phyloP scores from a whole-genome alignment of 352 stramenopile species.

The Thraustochytrium sp. region DNA sequence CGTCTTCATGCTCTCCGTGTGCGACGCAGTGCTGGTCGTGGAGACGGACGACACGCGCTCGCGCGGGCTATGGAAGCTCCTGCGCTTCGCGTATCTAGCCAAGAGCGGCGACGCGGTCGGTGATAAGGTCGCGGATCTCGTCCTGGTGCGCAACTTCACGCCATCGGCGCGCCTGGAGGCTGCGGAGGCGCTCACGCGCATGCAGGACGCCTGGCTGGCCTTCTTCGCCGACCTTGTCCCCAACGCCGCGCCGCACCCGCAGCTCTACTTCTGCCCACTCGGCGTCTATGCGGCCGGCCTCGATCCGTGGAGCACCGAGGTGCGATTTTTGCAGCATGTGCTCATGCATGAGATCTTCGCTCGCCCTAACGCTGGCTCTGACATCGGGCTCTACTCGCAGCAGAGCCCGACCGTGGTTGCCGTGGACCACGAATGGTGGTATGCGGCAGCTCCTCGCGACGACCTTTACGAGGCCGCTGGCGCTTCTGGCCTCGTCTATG shows the following conservation, averaged over 20 bases:
- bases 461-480: too few relatives aligned
- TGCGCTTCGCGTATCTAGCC: slow-evolving; percentile 21
- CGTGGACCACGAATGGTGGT: not conserved
- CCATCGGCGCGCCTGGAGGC: not conserved
- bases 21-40: not conserved
- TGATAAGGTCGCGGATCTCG: not conserved
- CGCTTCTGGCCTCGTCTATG: too few relatives aligned
- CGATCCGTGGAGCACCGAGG: not conserved
- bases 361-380: too few relatives aligned
- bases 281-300: not conserved
- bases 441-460: not conserved
- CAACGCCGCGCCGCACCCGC: not conserved
- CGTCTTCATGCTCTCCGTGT: slow-evolving; percentile 23
- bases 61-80: not conserved
- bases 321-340: not conserved
- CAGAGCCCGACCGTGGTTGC: not conserved
- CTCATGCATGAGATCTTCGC: not conserved
- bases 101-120: slow-evolving; percentile 3
- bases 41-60: not conserved
- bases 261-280: not conserved
- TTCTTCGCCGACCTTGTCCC: slow-evolving; percentile 6
- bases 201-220: not conserved
- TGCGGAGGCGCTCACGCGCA: not conserved
- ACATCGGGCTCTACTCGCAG: not conserved
- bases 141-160: slow-evolving; percentile 10